Conservation (phyloP, 2,329 filamentous ascomycete species). For the Ophiostoma sp. region DNA sequence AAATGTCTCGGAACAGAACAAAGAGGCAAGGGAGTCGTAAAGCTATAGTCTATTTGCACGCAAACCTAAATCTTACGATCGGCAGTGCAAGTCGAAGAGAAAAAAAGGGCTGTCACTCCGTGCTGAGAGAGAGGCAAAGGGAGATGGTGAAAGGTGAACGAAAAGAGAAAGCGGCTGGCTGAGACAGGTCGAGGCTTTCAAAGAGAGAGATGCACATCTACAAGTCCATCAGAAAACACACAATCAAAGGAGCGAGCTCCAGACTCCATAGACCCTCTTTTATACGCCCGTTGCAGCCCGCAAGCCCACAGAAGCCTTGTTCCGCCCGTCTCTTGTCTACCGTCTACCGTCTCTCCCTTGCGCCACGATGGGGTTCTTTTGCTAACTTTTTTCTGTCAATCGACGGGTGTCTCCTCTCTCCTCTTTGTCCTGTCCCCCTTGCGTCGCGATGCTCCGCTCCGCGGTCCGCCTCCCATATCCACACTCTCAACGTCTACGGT, state of each 20-base stretch:
- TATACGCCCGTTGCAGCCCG: not conserved
- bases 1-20: conserved; percentile 2
- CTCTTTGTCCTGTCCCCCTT: not conserved
- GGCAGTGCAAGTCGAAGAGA: not conserved
- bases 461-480: not conserved
- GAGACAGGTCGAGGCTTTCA: not conserved
- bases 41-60: too few relatives aligned
- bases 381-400: not conserved
- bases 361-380: not conserved
- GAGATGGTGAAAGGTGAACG: not conserved
- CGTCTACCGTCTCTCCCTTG: not conserved
- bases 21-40: not conserved
- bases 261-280: not conserved
- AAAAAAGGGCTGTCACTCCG: not conserved
- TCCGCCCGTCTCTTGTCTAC: not conserved
- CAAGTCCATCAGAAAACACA: not conserved
- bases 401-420: too few relatives aligned
- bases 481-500: not conserved
- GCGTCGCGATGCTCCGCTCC: not conserved
- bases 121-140: not conserved
- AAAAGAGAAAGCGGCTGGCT: not conserved
- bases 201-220: not conserved
- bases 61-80: not conserved
- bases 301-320: not conserved
- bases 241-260: not conserved